These are phyloP conservation scores for Cercospora nicotianae DNA, from an alignment of 2,329 filamentous ascomycete genomes.

Conservation along the genomic window DNA sequence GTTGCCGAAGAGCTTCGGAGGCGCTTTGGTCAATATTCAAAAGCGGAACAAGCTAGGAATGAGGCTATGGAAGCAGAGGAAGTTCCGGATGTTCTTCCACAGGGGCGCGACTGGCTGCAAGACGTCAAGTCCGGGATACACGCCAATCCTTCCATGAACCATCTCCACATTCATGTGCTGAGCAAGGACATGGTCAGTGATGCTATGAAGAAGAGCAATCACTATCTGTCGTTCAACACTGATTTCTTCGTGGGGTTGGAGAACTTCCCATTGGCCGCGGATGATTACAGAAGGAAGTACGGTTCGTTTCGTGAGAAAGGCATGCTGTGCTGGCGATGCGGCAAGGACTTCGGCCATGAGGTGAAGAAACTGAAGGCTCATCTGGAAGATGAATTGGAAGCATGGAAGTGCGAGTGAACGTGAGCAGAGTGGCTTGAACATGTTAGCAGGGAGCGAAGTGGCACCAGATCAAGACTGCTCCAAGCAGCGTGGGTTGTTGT, in stretches of 20 bases:
- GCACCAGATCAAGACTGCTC: background rate
- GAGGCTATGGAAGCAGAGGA: constrained; percentile 58
- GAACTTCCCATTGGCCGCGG: constrained; percentile 71
- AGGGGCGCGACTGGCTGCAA: constrained; percentile 72
- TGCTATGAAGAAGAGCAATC: constrained; percentile 73
- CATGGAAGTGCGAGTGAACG: constrained; percentile 66
- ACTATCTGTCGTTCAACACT: constrained; percentile 90
- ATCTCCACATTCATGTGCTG: constrained; percentile 86
- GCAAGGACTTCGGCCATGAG: constrained; percentile 67
- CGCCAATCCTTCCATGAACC: constrained; percentile 85
- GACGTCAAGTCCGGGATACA: constrained; percentile 81
- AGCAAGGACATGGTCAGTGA: constrained; percentile 75
- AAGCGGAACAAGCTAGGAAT: constrained; percentile 62
- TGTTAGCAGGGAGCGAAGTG: background rate
- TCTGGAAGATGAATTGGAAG: constrained; percentile 70
- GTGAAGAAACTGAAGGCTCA: constrained; percentile 76
- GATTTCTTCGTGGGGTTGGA: constrained; percentile 76
- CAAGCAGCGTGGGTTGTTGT: background rate
- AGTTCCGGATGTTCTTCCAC: constrained; percentile 54
- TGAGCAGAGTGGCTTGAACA: background rate
- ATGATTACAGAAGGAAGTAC: constrained; percentile 67
- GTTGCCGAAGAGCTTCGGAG: constrained; percentile 75
- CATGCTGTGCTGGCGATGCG: constrained; percentile 83
- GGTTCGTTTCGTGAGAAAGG: constrained; percentile 54
- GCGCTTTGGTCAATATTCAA: constrained; percentile 63